Conservation (phyloP, 106 monocot species). For the Phalaenopsis equestris region DNA sequence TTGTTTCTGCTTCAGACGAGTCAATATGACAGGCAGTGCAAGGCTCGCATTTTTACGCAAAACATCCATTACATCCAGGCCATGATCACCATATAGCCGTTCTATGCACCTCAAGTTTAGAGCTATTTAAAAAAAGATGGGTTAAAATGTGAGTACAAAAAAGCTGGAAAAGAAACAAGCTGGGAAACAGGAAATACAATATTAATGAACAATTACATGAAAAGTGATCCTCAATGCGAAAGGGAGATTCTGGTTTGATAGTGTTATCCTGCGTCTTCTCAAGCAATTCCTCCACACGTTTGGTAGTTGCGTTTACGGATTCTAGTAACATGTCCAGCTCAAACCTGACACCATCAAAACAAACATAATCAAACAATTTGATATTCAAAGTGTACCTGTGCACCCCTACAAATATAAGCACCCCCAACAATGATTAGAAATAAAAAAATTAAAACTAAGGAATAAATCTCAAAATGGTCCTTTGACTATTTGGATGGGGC, state of each 20-base stretch:
- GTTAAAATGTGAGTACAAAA: not conserved
- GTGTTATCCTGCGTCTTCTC: conserved; percentile 60
- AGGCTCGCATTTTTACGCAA: conserved; percentile 64
- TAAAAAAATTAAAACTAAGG: not conserved
- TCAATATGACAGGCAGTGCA: conserved; percentile 70
- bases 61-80: conserved; percentile 76
- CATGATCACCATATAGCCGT: conserved; percentile 83
- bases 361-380: not conserved
- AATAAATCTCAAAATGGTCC: not conserved
- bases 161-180: not conserved
- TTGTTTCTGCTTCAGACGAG: conserved; percentile 89
- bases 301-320: conserved; percentile 58
- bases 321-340: conserved; percentile 88
- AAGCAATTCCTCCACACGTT: conserved; percentile 59
- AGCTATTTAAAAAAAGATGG: conserved; percentile 27
- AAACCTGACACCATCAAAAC: conserved; percentile 41
- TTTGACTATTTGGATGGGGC: too few species aligned
- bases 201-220: conserved; percentile 37
- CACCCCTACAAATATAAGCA: not conserved
- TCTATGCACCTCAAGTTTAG: conserved; percentile 87
- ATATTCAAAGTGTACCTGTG: not conserved
- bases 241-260: conserved; percentile 47
- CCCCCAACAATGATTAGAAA: not conserved
- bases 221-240: conserved; percentile 64
- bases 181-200: not conserved